Percentiles rank a stretch among this genome's conserved stretches.
Evolutionary conservation across 116 monocot genomes (phyloP).

Genomic region (Iris pallida): DNA sequence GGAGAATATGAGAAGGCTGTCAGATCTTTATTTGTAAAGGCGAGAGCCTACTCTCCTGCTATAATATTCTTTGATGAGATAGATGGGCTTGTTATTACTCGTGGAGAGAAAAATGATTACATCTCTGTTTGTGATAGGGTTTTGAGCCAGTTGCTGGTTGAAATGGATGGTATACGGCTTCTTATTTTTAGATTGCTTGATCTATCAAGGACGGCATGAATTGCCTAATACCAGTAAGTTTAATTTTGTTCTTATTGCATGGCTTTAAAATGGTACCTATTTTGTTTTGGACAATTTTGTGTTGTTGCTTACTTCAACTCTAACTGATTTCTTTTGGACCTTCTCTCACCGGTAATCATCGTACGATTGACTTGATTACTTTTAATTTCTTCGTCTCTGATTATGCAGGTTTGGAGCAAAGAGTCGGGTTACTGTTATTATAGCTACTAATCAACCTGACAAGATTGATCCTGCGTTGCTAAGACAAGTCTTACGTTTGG

Average conservation of each 20-base stretch:
- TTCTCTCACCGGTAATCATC: no score
- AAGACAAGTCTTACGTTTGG: conserved; percentile 50
- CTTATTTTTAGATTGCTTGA: no score
- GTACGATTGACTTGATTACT: neutral
- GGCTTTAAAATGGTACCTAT: no score
- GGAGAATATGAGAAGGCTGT: conserved; percentile 98
- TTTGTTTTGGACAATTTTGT: no score
- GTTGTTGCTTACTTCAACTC: no score
- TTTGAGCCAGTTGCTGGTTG: conserved; percentile 78
- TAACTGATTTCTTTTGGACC: no score
- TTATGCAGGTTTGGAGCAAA: conserved; percentile 70
- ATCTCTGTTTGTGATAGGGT: conserved; percentile 87
- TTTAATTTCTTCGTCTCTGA: conserved; percentile 5
- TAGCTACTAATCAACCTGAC: conserved; percentile 96
- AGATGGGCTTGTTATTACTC: conserved; percentile 82
- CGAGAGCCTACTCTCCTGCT: conserved; percentile 82
- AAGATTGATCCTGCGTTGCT: conserved; percentile 91
- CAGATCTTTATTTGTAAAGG: conserved; percentile 80
- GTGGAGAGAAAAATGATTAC: conserved; percentile 81
- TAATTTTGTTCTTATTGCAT: no score
- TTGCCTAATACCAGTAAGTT: no score
- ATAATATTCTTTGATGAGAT: conserved; percentile 99
- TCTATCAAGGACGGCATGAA: no score
- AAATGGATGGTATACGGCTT: conserved; percentile 75
- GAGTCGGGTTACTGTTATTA: conserved; percentile 79